Evolutionary conservation across 2,329 filamentous ascomycete species (phyloP), one percentile per base, ranked within the genome.

Genomic region (Dactylellina haptotyla): DNA sequence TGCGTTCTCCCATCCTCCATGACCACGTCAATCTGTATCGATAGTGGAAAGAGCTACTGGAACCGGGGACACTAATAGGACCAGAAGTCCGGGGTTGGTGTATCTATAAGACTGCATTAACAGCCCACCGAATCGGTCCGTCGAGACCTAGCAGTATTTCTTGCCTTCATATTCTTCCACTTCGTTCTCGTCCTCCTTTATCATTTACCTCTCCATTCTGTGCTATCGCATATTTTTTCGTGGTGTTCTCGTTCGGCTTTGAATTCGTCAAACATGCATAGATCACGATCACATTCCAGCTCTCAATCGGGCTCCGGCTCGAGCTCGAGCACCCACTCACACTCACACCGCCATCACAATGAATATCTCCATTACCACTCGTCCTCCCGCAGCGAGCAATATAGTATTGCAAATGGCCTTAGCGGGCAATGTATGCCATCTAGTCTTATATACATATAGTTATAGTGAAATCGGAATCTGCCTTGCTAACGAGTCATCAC

Each of bases 81-180:
- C 23, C 20, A 28, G 30, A 32, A 16, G 28, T 59, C 32, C 46
- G 41, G 56, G 56, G 54, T 54, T 23, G 30, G 16, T 26, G 30
- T n/a, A 16, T 59, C 39, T 70, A 71, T 71, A 71, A 71, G 66
- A 71, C 54, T 20, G 39, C 50, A 56, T 71, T 64, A 39, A 9
- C 51, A 50, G 57, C 66, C 66, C 65, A 51, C 58, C 66, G 59
- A 43, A 23, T 30, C 9, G 16, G 16, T 12, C n/a, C 28, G 43
- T 64, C 45, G 18, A 28, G 45, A 53, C 18, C 59, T 12, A 43
- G 26, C 46, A 46, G n/a, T n/a, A 50, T 53, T 46, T 16, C n/a
- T 26, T 1, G 16, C n/a, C 50, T 50, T 26, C 26, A 30, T 14
- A 32, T 46, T 34, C 25, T 58, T 46, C 10, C 34, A 26, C 34